Base-by-base conservation (phyloP, 1,284 basidiomycete species). In the Trametes versicolor region DNA sequence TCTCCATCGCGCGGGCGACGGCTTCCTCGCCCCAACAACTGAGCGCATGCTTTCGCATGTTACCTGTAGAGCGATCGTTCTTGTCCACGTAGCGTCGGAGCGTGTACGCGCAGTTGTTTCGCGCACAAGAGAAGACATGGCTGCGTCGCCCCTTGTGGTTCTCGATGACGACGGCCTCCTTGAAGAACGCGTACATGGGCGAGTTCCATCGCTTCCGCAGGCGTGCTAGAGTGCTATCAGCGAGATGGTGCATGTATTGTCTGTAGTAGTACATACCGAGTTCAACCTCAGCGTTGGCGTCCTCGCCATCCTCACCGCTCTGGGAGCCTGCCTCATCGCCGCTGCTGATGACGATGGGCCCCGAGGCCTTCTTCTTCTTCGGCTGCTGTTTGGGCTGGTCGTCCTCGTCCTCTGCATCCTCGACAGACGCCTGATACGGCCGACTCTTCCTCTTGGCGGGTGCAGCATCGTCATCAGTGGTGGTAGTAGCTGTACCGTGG, bases 21-120 rank as follows among this genome's bases (percentile, higher is more conserved):
- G 65, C 71, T 2, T 78, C 76, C 2, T 72, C 60, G 5, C 78
- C 79, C 76, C 76, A 81, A 62, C 80, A 82, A 2, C 36, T 63
- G 27, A 64, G 67, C 0, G 73, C 73, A 62, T 82, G 79, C 52
- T 72, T 74, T 0, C 45, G n/a, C 53, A 81, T 63, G 59, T 80
- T 78, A 25, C 74, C 63, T 0, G 76, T 79, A 0, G 77, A 79
- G 7, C 60, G 71, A 64, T 78, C 78, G 6, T 58, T 57, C 4
- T 65, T 76, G 39, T 74, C 64, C 1, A 77, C 70, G 63, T 74
- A 78, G 4, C 73, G 66, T 0, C 65, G 54, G 34, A 78, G 66
- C 15, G 37, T 13, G 13, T 69, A 56, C 32, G 72, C 72, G 62
- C 80, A 82, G n/a, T 9, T n/a, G 0, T 43, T 43, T 2, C 27